Base-by-base conservation (phyloP, 441 rosid genomes). In the Theobroma grandiflorum region DNA sequence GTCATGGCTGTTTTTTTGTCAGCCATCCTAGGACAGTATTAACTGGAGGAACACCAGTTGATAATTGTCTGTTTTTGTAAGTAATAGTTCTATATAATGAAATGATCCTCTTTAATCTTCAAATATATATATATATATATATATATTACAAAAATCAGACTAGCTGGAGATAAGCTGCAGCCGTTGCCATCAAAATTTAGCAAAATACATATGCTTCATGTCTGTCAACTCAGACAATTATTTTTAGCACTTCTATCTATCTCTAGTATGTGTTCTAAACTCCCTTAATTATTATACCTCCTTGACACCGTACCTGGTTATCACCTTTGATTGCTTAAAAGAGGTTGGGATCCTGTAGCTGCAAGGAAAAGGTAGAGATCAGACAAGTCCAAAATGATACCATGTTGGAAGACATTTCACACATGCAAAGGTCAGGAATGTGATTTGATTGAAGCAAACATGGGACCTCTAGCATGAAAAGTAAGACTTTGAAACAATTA, bases 261-360 rank as follows among this genome's bases (percentile, higher is more conserved):
- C 62, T 40, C 11, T n/a, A 55, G 18, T n/a, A 73, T 55, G 76
- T 55, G 62, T 26, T 22, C 65, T 73, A 20, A 73, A 22, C n/a
- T 45, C 20, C 47, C 50, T 53, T 55, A 20, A 12, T 20, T 55
- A 55, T 16, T 33, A 10, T n/a, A 59, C 63, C 50, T 80, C 22
- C 68, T 20, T 42, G 68, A 72, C 57, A 49, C 35, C 49, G 43
- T 73, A 16, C 78, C 82, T 74, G 72, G 61, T 75, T 78, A 82
- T 88, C 83, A 76, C 77, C 89, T 87, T 82, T 82, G 86, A 15
- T 90, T 87, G 47, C 78, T 82, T 68, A 93, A 80, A 43, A 95
- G 92, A 62, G 98, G 98, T 75, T 83, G 89, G 26, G 90, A 76
- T 63, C 82, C 90, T 43, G 88, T 50, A 81, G 79, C 98, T 95